Evolutionary conservation across 257 asterid species (phyloP).

Genomic region (Solanum pennellii): DNA sequence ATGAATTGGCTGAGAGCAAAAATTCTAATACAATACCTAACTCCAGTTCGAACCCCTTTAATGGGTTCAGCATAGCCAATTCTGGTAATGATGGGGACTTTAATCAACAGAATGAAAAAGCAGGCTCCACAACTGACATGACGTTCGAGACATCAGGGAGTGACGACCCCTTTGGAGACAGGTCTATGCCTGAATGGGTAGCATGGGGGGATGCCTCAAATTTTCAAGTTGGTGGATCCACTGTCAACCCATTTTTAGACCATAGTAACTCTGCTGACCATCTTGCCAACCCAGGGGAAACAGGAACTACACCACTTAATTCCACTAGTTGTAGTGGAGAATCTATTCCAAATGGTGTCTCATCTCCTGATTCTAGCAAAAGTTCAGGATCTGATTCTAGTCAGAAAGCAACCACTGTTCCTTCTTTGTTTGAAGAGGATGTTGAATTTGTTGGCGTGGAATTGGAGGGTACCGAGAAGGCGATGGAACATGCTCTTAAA

Average conservation of each 20-base stretch:
- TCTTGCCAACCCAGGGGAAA: slow-evolving; percentile 15
- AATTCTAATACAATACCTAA: slow-evolving; percentile 23
- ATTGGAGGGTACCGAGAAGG: slow-evolving; percentile 63
- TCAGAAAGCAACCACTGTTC: slow-evolving; percentile 36
- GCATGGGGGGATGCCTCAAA: slow-evolving; percentile 77
- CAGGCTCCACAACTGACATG: slow-evolving; percentile 28
- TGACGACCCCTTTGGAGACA: slow-evolving; percentile 66
- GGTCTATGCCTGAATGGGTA: slow-evolving; percentile 92
- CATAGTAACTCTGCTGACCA: slow-evolving; percentile 10
- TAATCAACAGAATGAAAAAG: slow-evolving; percentile 14
- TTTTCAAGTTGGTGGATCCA: slow-evolving; percentile 47
- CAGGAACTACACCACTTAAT: slow-evolving; percentile 5
- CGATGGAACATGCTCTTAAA: slow-evolving; percentile 87
- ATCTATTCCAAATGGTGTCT: slow-evolving; percentile 30
- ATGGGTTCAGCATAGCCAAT: slow-evolving; percentile 15
- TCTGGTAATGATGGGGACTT: slow-evolving; percentile 12
- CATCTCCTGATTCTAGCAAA: slow-evolving; percentile 19
- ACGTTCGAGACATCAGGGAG: slow-evolving; percentile 55
- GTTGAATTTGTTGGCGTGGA: slow-evolving; percentile 97
- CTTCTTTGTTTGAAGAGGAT: slow-evolving; percentile 87
- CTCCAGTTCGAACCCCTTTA: slow-evolving; percentile 12
- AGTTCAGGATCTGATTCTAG: slow-evolving; percentile 28
- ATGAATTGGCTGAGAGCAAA: slow-evolving; percentile 43
- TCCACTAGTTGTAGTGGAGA: slow-evolving; percentile 37
- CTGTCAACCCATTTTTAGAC: slow-evolving; percentile 62